Evolutionary conservation across 495 filamentous ascomycete species (phyloP).

Genomic region (Annulohypoxylon moriforme): DNA sequence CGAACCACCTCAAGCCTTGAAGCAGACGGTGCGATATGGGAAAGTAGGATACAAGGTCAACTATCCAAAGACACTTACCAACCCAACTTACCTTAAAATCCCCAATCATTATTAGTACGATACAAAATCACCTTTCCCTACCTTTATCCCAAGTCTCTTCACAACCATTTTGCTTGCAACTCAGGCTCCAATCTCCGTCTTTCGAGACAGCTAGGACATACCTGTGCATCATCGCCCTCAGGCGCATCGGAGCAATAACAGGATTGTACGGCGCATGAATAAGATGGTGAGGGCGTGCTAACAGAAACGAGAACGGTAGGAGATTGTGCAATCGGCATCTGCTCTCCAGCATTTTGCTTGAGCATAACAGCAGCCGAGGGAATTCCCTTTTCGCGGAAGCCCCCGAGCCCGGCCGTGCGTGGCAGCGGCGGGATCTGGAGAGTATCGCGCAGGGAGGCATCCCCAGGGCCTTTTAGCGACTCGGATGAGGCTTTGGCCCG

Average conservation of each 20-base stretch:
- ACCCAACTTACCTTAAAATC: background rate
- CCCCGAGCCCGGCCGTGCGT: background rate
- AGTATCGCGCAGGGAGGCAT: background rate
- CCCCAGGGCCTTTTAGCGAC: background rate
- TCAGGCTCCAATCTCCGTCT: slow-evolving; percentile 13
- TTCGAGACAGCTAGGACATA: slow-evolving; percentile 28
- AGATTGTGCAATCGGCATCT: background rate
- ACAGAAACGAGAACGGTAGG: slow-evolving; percentile 22
- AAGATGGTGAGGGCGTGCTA: slow-evolving; percentile 24
- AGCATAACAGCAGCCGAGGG: slow-evolving; percentile 12
- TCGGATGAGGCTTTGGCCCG: background rate
- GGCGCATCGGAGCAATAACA: slow-evolving; percentile 21
- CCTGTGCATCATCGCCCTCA: background rate
- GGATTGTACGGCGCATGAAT: slow-evolving; percentile 30
- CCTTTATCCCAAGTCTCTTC: background rate
- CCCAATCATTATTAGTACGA: background rate
- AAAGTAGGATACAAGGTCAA: background rate
- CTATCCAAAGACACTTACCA: slow-evolving; percentile 1
- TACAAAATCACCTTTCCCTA: background rate
- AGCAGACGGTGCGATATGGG: background rate
- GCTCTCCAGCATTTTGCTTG: slow-evolving; percentile 6
- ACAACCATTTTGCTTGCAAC: slow-evolving; percentile 29
- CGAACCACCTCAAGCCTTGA: background rate
- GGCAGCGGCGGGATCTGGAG: background rate
- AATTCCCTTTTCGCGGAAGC: slow-evolving; percentile 26